Percentiles rank a stretch among this genome's conserved stretches.
These are phyloP conservation scores for Casuarina cunninghamiana DNA, from an alignment of 306 rosid species.

Conservation along the genomic window DNA sequence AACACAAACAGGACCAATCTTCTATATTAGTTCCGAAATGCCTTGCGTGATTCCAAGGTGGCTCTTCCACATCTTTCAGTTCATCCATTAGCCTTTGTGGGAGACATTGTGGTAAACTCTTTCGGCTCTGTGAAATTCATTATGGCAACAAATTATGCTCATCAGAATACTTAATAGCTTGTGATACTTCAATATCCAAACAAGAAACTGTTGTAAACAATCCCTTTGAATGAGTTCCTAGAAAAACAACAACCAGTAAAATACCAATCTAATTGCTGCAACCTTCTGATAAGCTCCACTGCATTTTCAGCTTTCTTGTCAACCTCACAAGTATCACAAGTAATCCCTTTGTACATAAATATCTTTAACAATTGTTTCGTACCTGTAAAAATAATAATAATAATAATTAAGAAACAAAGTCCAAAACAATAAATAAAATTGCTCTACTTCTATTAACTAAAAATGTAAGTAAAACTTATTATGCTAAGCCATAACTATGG, in stretches of 20 bases:
- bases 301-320: too few species aligned
- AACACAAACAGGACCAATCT: conserved; percentile 9
- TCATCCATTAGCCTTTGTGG: neutral
- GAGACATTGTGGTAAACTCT: neutral
- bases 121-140: conserved; percentile 2
- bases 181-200: conserved; percentile 18
- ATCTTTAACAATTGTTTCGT: too few species aligned
- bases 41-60: conserved; percentile 9
- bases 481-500: too few species aligned
- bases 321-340: too few species aligned
- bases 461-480: too few species aligned
- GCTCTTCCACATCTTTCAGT: conserved; percentile 2
- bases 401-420: too few species aligned
- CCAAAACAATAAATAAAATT: too few species aligned
- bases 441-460: too few species aligned
- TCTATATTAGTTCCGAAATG: conserved; percentile 3
- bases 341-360: too few species aligned
- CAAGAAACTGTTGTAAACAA: neutral
- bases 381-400: too few species aligned
- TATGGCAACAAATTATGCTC: neutral
- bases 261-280: neutral
- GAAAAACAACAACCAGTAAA: neutral
- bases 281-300: neutral
- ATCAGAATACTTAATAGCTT: conserved; percentile 3
- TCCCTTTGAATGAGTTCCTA: neutral